Base-by-base conservation (phyloP, 495 filamentous ascomycete genomes). In the Neurospora sp. region DNA sequence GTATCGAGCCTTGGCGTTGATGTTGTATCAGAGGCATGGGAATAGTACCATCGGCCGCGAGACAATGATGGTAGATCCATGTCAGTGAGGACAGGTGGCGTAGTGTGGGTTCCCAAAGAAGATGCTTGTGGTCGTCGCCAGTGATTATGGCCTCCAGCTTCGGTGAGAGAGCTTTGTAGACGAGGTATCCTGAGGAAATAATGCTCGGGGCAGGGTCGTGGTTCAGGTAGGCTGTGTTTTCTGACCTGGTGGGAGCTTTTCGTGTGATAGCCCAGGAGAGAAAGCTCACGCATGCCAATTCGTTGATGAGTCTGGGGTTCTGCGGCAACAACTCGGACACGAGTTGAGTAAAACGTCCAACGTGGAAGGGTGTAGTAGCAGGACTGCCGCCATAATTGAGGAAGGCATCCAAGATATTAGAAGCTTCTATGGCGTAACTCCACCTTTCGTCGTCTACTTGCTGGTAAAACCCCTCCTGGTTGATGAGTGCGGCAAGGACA, bases 81-180 rank as follows among this genome's bases (percentile, higher is more conserved):
- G 84, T 75, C 66, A 88, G 74, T 20, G 74, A 70, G 7, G 39
- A 31, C 31, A 85, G 75, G 39, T 86, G 80, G 10, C 59, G 79
- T 71, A 79, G 76, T 5, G 88, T 85, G 72, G 81, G 79, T 5
- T 86, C 84, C 11, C 79, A 77, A 14, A 80, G 78, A 37, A 89
- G 77, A 69, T 79, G 82, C 39, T 84, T 87, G 73, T 84, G 80
- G 59, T 84, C 81, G 69, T 84, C 88, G 4, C 88, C 86, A 31
- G 87, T 82, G 70, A 86, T 78, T 38, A 72, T 70, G 8, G 81
- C 79, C 54, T 66, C 54, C 9, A 89, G 73, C 4, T 78, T 80
- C n/a, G 76, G 70, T 1, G 87, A 84, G 54, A 84, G 78, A 31
- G 74, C 69, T 27, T 70, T 79, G 76, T 84, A 89, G 62, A 83